Evolutionary conservation across 1,284 basidiomycete species (phyloP).

Genomic region (Sporisorium sorghi): DNA sequence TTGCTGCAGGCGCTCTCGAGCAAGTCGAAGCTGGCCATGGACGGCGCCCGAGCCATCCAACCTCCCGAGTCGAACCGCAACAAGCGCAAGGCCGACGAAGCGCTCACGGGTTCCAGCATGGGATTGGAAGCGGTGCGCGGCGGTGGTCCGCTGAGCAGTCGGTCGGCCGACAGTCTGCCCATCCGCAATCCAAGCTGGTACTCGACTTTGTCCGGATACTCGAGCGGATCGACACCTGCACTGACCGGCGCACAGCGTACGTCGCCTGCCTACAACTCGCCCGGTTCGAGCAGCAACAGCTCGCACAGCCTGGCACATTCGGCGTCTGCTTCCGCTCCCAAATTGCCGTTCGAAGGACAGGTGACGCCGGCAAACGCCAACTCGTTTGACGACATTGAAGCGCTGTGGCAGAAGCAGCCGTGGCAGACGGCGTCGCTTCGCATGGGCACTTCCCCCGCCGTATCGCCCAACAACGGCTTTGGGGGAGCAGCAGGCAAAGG

Average conservation of each 20-base stretch:
- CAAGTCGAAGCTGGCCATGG: slow-evolving; percentile 49
- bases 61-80: slow-evolving; percentile 43
- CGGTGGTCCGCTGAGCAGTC: slow-evolving; percentile 31
- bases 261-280: slow-evolving; percentile 44
- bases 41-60: slow-evolving; percentile 55
- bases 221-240: slow-evolving; percentile 30
- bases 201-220: slow-evolving; percentile 39
- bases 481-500: slow-evolving; percentile 8
- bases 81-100: slow-evolving; percentile 46
- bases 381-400: slow-evolving; percentile 52
- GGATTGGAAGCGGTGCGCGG: slow-evolving; percentile 11
- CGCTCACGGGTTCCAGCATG: slow-evolving; percentile 20
- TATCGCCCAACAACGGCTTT: slow-evolving; percentile 18
- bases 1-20: slow-evolving; percentile 59
- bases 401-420: slow-evolving; percentile 51
- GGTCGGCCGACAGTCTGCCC: slow-evolving; percentile 34
- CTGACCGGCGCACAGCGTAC: slow-evolving; percentile 25
- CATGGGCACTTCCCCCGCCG: slow-evolving; percentile 37
- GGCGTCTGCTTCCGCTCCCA: slow-evolving; percentile 29
- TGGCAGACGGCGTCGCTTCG: slow-evolving; percentile 48
- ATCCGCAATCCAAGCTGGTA: slow-evolving; percentile 42
- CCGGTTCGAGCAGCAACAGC: slow-evolving; percentile 36
- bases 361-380: slow-evolving; percentile 36
- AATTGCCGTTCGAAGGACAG: slow-evolving; percentile 37
- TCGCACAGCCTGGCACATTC: slow-evolving; percentile 45